A percentile compares a stretch with the other conserved stretches of the same genome.
Evolutionary conservation across 2,329 filamentous ascomycete species (phyloP).

Genomic region (Fusarium guadeloupense): DNA sequence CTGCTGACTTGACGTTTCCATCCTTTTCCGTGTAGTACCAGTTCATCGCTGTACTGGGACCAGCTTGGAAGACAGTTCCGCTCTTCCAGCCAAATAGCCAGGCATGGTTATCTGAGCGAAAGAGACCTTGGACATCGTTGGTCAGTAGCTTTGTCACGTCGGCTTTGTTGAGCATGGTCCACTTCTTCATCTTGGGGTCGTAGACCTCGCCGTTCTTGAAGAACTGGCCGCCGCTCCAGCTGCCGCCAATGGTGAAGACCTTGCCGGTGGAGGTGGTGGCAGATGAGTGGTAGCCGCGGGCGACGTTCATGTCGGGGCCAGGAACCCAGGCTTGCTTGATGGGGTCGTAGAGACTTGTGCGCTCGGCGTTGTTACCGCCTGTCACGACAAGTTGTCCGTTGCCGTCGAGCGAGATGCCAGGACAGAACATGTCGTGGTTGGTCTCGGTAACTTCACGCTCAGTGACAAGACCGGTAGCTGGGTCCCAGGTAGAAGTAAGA

Average conservation of each 20-base stretch:
- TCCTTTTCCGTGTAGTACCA: slow-evolving; percentile 58
- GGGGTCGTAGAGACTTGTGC: slow-evolving; percentile 59
- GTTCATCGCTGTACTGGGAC: slow-evolving; percentile 61
- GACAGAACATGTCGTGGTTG: slow-evolving; percentile 66
- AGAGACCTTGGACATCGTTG: slow-evolving; percentile 58
- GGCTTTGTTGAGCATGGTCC: slow-evolving; percentile 43
- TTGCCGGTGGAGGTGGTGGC: slow-evolving; percentile 24
- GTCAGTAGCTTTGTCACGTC: slow-evolving; percentile 60
- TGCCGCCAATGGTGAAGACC: slow-evolving; percentile 29
- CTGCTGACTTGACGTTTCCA: slow-evolving; percentile 32
- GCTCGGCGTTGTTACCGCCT: slow-evolving; percentile 60
- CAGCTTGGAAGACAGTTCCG: slow-evolving; percentile 61
- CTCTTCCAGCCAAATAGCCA: slow-evolving; percentile 54
- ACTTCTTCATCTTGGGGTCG: slow-evolving; percentile 14
- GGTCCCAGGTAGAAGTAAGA: slow-evolving; percentile 23
- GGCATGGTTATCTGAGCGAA: slow-evolving; percentile 47
- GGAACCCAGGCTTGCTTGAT: slow-evolving; percentile 14
- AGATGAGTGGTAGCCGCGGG: slow-evolving; percentile 25
- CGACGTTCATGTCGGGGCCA: slow-evolving; percentile 11
- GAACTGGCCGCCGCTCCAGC: slow-evolving; percentile 15
- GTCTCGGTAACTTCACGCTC: slow-evolving; percentile 50
- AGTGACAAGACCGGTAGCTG: slow-evolving; percentile 10
- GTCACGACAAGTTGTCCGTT: slow-evolving; percentile 62
- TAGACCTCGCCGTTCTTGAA: slow-evolving; percentile 29
- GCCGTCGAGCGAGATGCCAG: slow-evolving; percentile 60